Evolutionary conservation across 2,329 filamentous ascomycete genomes (phyloP), one percentile per base, ranked within the genome.

Genomic region (Lachnum nothofagi): DNA sequence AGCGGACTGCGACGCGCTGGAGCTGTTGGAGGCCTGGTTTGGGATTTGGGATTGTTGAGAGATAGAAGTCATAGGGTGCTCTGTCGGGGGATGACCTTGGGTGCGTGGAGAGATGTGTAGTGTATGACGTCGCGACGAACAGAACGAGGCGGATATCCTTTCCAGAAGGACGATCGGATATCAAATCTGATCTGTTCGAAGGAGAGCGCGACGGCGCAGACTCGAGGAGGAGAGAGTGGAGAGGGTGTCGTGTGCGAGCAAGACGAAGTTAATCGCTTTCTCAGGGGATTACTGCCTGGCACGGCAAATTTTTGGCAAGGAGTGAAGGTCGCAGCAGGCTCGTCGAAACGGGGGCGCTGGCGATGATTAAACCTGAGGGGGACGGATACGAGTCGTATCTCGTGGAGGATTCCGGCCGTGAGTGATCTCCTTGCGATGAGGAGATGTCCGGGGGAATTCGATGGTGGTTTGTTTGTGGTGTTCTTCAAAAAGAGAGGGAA

Each of bases 1-100:
- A 69, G 77, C 73, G 68, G 77, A 74, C 65, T 63, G 61, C 52
- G 76, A 72, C 67, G 76, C 73, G 69, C 76, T 73, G 59, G 67
- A 69, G 68, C 72, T 71, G 69, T 72, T 79, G 65, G 75, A 73
- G 74, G 79, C 78, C 77, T 75, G 60, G 56, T 46, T 63, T 42
- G 62, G 60, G 52, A 56, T 59, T 60, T 57, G 56, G 44, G 60
- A 45, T 57, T 59, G 60, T 53, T 62, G 60, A 52, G 64, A 65
- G 44, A 65, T 60, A 42, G 64, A 65, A 65, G 63, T 66, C 64
- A 66, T 66, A 64, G 57, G 56, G 58, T 52, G 56, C 44, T 46
- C 51, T 55, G 51, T 46, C 58, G 55, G 55, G 55, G 56, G 54
- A 47, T 56, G 53, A 57, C 53, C 54, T 59, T 54, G 55, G 59